Evolutionary conservation across 2,329 filamentous ascomycete genomes (phyloP), one percentile per base, ranked within the genome.

Genomic region (Cadophora sp.): DNA sequence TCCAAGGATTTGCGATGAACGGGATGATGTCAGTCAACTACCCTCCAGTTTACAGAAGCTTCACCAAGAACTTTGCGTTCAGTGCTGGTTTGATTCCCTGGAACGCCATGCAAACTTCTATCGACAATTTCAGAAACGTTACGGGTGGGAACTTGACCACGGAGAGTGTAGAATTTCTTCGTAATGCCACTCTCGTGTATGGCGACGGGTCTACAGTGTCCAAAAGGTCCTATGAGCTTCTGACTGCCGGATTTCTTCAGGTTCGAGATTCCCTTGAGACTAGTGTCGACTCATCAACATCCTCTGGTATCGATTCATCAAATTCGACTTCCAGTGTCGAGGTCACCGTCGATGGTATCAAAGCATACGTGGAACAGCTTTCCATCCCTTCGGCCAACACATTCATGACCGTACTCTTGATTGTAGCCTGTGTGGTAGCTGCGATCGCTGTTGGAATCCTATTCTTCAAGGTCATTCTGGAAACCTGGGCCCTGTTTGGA

Each of bases 11-110:
- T 84, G 94, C 96, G 33, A 91, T 96, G 83, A 97, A 96, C 79
- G 94, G 96, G 71, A 98, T 98, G 96, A 85, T 97, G 78, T 96
- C 92, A 67, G 94, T 96, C 74, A 87, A 90, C 74, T 94, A 97
- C 73, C 96, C 96, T 4, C 83, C 88, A 43, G 89, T 98, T 45
- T 98, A 98, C 81, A 88, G 90, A 73, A 95, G 89, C 78, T 99
- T 97, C 80, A 83, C 91, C 69, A 92, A 92, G 81, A 98, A 98
- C 81, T 98, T 99, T 78, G 94, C 85, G 56, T 98, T 97, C 83
- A 95, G 93, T 71, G 91, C 90, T 33, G 94, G 94, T 60, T 81
- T 98, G 66, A 84, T 98, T 65, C 87, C 91, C 7, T 97, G 93
- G 93, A 86, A 84, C n/a, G 81, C 83, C 55, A 87, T 98, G 83